Evolutionary conservation across 1,284 basidiomycete species (phyloP).

Genomic region (Ustilago tritici): DNA sequence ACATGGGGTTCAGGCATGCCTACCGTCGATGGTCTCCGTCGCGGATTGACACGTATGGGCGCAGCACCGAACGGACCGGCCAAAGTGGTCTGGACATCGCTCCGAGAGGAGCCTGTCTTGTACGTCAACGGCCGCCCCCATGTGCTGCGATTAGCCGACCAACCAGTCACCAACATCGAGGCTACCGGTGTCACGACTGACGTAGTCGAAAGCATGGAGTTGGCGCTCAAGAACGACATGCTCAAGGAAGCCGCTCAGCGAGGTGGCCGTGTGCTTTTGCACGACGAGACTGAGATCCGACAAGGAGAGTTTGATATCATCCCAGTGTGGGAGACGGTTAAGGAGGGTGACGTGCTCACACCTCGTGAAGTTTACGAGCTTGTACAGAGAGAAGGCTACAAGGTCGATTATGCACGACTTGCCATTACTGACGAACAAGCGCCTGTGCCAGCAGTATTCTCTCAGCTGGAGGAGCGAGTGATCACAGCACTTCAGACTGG

Average conservation of each 20-base stretch:
- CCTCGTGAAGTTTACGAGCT: slow-evolving; percentile 77
- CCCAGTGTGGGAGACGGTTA: slow-evolving; percentile 83
- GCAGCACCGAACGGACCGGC: slow-evolving; percentile 50
- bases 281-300: slow-evolving; percentile 94
- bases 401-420: slow-evolving; percentile 67
- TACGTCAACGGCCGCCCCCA: slow-evolving; percentile 79
- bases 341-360: slow-evolving; percentile 89
- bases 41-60: slow-evolving; percentile 64
- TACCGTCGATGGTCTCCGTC: slow-evolving; percentile 65
- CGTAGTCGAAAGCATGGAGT: slow-evolving; percentile 93
- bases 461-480: slow-evolving; percentile 65
- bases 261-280: slow-evolving; percentile 83
- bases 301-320: slow-evolving; percentile 81
- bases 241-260: slow-evolving; percentile 81
- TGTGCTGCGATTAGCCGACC: slow-evolving; percentile 85
- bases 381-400: slow-evolving; percentile 63
- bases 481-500: slow-evolving; percentile 59
- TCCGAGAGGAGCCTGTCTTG: slow-evolving; percentile 67
- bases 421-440: slow-evolving; percentile 69
- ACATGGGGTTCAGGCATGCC: slow-evolving; percentile 69
- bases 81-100: slow-evolving; percentile 65
- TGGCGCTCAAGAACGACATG: slow-evolving; percentile 88
- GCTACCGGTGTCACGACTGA: slow-evolving; percentile 91
- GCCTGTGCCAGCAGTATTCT: slow-evolving; percentile 67
- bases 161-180: slow-evolving; percentile 68